Conservation (phyloP, 2,329 filamentous ascomycete species). For the Lecanoromycetidae sp. region DNA sequence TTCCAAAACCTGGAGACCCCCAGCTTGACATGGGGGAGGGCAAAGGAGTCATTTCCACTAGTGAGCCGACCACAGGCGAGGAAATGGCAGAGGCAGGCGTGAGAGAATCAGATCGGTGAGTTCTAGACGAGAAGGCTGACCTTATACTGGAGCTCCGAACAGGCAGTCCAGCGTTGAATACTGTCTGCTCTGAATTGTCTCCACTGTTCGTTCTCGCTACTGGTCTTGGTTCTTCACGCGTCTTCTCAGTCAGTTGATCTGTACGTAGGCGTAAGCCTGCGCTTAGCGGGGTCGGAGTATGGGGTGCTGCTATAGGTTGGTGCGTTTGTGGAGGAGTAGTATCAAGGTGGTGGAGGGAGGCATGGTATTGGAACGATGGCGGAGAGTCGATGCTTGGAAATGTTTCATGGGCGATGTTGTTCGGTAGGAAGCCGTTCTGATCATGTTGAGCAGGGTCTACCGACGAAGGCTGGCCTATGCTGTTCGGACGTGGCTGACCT, state of each 20-base stretch:
- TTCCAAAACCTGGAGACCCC: constrained; percentile 36
- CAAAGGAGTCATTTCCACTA: constrained; percentile 67
- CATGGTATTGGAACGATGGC: constrained; percentile 16
- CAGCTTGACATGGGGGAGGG: constrained; percentile 53
- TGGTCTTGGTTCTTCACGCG: neutral
- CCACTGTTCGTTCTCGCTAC: neutral
- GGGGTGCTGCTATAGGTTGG: constrained; percentile 12
- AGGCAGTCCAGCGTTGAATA: constrained; percentile 32
- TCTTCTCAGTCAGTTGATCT: constrained; percentile 10
- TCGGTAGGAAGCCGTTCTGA: neutral
- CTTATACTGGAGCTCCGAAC: constrained; percentile 35
- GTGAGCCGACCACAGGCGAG: constrained; percentile 61
- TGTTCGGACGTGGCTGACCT: no score
- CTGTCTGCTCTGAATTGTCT: constrained; percentile 27
- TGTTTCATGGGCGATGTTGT: neutral
- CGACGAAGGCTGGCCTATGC: no score
- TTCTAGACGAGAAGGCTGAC: constrained; percentile 27
- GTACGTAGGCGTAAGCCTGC: constrained; percentile 15
- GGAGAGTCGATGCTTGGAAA: neutral
- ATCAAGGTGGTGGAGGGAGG: constrained; percentile 15
- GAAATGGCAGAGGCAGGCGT: constrained; percentile 56
- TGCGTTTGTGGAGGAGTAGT: constrained; percentile 12
- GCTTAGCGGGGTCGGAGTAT: constrained; percentile 11
- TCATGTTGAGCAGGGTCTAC: constrained; percentile 1
- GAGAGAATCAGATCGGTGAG: constrained; percentile 33